These are phyloP conservation scores for Aspergillus haitiensis DNA, from an alignment of 495 filamentous ascomycete species.

Conservation along the genomic window DNA sequence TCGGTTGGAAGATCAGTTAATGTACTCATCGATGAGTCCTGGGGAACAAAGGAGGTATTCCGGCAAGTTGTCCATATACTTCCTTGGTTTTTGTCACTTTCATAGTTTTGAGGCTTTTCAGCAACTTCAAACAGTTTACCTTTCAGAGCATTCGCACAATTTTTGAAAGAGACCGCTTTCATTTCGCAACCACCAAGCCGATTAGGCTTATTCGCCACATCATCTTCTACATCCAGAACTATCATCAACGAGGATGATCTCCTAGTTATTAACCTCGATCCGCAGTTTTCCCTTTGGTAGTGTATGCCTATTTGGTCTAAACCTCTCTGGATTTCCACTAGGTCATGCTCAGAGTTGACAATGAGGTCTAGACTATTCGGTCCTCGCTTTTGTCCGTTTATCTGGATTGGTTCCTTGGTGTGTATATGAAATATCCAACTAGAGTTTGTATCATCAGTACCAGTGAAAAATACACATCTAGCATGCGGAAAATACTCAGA, in stretches of 20 bases:
- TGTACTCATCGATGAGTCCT: background rate
- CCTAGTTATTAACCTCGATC: background rate
- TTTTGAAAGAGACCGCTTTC: background rate
- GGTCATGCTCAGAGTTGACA: conserved; percentile 14
- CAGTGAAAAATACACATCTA: background rate
- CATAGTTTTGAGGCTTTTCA: background rate
- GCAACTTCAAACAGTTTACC: background rate
- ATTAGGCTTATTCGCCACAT: conserved; percentile 10
- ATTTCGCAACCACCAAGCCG: background rate
- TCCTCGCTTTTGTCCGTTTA: conserved; percentile 12
- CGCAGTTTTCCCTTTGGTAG: background rate
- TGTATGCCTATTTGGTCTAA: background rate
- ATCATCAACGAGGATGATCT: conserved; percentile 18
- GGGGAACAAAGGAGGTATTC: background rate
- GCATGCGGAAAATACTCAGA: background rate
- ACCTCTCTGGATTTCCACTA: conserved; percentile 7
- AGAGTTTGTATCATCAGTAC: background rate
- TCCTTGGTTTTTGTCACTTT: background rate
- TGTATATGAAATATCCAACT: conserved; percentile 6
- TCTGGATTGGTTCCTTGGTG: background rate
- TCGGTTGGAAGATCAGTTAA: background rate
- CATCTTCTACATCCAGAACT: conserved; percentile 18
- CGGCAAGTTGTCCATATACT: background rate
- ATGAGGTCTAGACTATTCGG: background rate
- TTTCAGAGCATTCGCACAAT: background rate